Conservation (phyloP, 805 yeast species). For the Candida sphagnicola region DNA sequence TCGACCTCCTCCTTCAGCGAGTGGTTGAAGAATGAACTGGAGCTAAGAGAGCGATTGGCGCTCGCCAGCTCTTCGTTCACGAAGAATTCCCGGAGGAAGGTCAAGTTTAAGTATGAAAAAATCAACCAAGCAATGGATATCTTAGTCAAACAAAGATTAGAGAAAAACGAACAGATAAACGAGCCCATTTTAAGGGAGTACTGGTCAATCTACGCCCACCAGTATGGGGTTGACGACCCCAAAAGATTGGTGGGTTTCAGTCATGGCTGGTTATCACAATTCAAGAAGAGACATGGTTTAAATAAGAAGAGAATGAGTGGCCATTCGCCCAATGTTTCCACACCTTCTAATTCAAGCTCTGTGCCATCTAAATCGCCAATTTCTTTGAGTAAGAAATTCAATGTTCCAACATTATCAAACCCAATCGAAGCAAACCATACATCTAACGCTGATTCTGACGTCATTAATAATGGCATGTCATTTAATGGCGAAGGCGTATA, state of each 20-base stretch:
- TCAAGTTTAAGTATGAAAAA: slow-evolving; percentile 51
- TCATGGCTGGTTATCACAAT: slow-evolving; percentile 62
- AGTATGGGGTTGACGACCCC: slow-evolving; percentile 57
- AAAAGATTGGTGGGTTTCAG: slow-evolving; percentile 51
- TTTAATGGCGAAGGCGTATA: slow-evolving; percentile 3
- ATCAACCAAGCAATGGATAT: slow-evolving; percentile 59
- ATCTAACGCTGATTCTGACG: slow-evolving; percentile 3
- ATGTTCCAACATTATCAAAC: background rate
- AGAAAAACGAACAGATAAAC: slow-evolving; percentile 43
- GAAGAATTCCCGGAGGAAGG: slow-evolving; percentile 40
- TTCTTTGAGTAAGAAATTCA: background rate
- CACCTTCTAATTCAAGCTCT: slow-evolving; percentile 3
- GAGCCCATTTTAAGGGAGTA: slow-evolving; percentile 54
- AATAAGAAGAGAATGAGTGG: slow-evolving; percentile 26
- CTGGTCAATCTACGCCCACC: slow-evolving; percentile 53
- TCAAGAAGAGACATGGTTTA: slow-evolving; percentile 55
- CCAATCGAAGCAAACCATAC: background rate
- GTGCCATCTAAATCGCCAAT: slow-evolving; percentile 4
- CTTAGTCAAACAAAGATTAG: slow-evolving; percentile 43
- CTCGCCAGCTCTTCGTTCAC: slow-evolving; percentile 29
- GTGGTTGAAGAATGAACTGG: slow-evolving; percentile 55
- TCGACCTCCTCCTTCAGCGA: slow-evolving; percentile 60
- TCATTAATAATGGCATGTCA: slow-evolving; percentile 10
- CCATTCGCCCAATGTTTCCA: background rate
- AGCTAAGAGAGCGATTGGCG: slow-evolving; percentile 42